A percentile compares a stretch with the other conserved stretches of the same genome.
phyloP scores from a whole-genome alignment of 148 eudicot species.

The Linanthus parryae region DNA sequence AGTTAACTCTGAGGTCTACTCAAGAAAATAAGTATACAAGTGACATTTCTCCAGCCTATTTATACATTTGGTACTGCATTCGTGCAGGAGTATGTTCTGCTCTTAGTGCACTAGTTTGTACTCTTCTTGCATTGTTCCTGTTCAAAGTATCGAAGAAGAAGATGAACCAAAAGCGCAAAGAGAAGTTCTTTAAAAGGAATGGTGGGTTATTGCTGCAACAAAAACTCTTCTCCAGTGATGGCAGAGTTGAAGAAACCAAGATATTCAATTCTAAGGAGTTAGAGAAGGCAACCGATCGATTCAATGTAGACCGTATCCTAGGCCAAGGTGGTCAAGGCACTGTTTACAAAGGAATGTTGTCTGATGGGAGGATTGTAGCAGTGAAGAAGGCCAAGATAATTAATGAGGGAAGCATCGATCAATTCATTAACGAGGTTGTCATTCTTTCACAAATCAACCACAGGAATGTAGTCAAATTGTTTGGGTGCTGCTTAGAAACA shows the following conservation, averaged over 20 bases:
- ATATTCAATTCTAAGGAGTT: not conserved
- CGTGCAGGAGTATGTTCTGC: constrained; percentile 6
- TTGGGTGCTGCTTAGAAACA: constrained; percentile 7
- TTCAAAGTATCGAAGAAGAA: not conserved
- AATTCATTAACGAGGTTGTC: constrained; percentile 1
- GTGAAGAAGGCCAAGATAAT: constrained; percentile 1
- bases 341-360: constrained; percentile 5
- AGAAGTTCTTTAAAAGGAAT: not conserved
- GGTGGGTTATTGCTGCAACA: constrained; percentile 5
- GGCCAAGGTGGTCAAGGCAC: constrained; percentile 8
- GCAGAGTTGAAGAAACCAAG: not conserved
- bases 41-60: too few relatives aligned
- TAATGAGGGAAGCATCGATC: not conserved
- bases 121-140: not conserved
- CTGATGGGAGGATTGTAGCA: not conserved
- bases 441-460: constrained; percentile 8
- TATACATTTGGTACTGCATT: too few relatives aligned
- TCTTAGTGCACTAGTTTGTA: not conserved
- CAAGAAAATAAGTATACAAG: too few relatives aligned
- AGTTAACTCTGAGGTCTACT: too few relatives aligned
- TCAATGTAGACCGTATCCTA: not conserved
- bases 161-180: not conserved
- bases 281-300: not conserved
- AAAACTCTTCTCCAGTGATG: not conserved
- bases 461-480: not conserved